phyloP scores from a whole-genome alignment of 106 monocot species.

The Ottelia alismoides region DNA sequence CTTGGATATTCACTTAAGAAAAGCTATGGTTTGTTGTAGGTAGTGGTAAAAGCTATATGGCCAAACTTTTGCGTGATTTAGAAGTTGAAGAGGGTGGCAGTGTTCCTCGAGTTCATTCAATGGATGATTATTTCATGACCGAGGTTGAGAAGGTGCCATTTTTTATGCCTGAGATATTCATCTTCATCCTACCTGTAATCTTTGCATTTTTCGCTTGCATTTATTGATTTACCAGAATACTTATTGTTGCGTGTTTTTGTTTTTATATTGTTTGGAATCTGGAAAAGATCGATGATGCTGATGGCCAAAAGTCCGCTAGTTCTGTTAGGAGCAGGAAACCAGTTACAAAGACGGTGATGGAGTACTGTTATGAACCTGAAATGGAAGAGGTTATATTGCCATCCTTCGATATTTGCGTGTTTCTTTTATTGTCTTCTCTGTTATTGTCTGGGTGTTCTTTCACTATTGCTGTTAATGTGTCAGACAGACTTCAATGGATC shows the following conservation, averaged over 20 bases:
- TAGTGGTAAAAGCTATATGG: slow-evolving; percentile 97
- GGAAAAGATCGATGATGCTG: slow-evolving; percentile 67
- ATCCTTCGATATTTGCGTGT: too few species aligned
- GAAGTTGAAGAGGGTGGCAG: slow-evolving; percentile 90
- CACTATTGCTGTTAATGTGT: too few species aligned
- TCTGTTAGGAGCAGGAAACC: slow-evolving; percentile 51
- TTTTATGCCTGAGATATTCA: background rate
- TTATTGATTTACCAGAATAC: too few species aligned
- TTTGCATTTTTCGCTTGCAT: too few species aligned
- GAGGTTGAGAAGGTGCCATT: slow-evolving; percentile 85
- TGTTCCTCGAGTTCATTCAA: slow-evolving; percentile 91
- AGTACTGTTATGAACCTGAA: slow-evolving; percentile 97
- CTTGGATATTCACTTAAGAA: too few species aligned
- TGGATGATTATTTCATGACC: slow-evolving; percentile 99
- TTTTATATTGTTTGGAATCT: too few species aligned
- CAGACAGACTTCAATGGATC: too few species aligned
- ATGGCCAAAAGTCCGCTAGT: slow-evolving; percentile 51
- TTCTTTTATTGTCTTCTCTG: too few species aligned
- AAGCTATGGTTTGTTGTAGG: too few species aligned
- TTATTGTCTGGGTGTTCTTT: too few species aligned
- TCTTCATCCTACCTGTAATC: too few species aligned
- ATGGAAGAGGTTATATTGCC: slow-evolving; percentile 83
- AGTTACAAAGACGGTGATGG: slow-evolving; percentile 67
- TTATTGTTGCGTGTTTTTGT: too few species aligned
- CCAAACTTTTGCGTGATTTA: slow-evolving; percentile 75